Base-by-base conservation (phyloP, 2,329 filamentous ascomycete genomes). In the Penicillium freii region DNA sequence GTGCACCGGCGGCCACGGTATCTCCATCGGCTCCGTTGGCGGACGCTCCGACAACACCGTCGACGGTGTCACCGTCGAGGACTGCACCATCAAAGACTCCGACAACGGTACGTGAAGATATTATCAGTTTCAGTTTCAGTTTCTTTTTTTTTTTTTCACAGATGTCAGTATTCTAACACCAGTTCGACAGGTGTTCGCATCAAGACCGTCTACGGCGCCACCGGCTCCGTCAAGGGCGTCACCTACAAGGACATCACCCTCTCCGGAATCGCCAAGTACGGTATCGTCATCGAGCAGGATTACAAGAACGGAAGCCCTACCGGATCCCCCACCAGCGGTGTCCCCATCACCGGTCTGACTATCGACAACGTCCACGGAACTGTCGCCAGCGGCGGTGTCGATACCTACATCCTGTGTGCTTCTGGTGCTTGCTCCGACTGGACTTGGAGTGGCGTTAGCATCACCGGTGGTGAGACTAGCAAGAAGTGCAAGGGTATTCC, bases 1-100 rank as follows among this genome's bases (percentile, higher is more conserved):
- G 42, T 71, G 69, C 62, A 67, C 66, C 51, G 68, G 69, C 31
- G 69, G 69, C 21, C 63, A 62, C 74, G 39, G 83, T 51, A 73
- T 87, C 17, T 82, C 80, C 56, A 84, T 87, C 63, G 82, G 83
- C 50, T 83, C 81, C 5, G 81, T 86, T 15, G 83, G 83, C 40
- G 81, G 81, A 15, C 81, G 82, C 51, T 67, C 64, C 49, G 73
- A 84, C 71, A 86, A 86, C 74, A 71, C 65, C 7, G 84, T 87
- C 50, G 68, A 77, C 23, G 79, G 75, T 52, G 77, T 87, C 17
- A 75, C 73, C 25, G 81, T 87, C 62, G 68, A 75, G 39, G 73
- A 77, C 58, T 79, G 75, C 15, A 77, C 71, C 23, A 77, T 86
- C 61, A 69, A 63, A 56, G 73, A 85, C 69, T 84, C 81, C 0